A percentile compares a stretch with the other conserved stretches of the same genome.
phyloP scores from a whole-genome alignment of 169 alveolate genomes.

The Cystoisospora suis region DNA sequence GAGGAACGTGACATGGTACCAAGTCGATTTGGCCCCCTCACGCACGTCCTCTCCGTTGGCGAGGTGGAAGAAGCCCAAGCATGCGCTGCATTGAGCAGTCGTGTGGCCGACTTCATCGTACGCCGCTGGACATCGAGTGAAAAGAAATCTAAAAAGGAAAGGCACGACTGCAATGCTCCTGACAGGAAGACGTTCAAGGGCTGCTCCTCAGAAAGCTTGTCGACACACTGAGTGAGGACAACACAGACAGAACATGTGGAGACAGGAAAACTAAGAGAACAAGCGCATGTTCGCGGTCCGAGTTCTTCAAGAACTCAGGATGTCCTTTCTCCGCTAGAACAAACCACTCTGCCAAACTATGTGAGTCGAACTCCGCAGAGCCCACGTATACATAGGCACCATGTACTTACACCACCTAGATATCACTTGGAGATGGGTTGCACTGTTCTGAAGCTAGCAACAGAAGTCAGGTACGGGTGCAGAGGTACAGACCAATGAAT shows the following conservation, averaged over 20 bases:
- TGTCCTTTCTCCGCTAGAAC: too few species aligned
- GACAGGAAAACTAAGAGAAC: too few species aligned
- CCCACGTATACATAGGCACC: too few species aligned
- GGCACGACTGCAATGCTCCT: slow-evolving; percentile 48
- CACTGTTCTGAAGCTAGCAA: neutral
- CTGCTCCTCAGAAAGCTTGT: slow-evolving; percentile 49
- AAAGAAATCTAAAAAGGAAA: slow-evolving; percentile 46
- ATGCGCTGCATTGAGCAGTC: slow-evolving; percentile 45
- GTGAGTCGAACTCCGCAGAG: too few species aligned
- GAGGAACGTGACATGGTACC: neutral
- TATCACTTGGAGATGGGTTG: too few species aligned
- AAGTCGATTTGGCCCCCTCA: slow-evolving; percentile 4
- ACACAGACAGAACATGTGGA: neutral
- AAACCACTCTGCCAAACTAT: too few species aligned
- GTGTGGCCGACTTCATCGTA: slow-evolving; percentile 49
- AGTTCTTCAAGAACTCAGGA: too few species aligned
- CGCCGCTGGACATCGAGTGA: slow-evolving; percentile 58
- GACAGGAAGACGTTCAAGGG: slow-evolving; percentile 38
- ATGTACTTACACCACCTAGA: too few species aligned
- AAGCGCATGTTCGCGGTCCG: too few species aligned
- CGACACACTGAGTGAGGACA: slow-evolving; percentile 29
- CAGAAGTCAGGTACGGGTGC: neutral
- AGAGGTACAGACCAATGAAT: neutral
- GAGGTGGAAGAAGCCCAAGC: neutral
- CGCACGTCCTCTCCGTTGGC: slow-evolving; percentile 23